Conservation (phyloP, 106 monocot species). For the Phalaenopsis equestris region DNA sequence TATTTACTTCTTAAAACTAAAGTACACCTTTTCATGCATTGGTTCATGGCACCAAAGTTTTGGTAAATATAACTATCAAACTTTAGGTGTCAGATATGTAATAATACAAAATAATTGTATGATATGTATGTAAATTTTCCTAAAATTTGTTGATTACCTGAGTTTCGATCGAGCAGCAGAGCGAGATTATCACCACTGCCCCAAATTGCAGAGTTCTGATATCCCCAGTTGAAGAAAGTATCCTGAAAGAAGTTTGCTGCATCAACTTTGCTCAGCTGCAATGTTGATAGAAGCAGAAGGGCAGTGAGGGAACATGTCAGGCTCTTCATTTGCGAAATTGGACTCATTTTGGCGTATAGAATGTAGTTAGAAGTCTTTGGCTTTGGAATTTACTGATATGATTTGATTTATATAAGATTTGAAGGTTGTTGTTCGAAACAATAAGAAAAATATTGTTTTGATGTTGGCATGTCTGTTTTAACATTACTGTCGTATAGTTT, state of each 20-base stretch:
- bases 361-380: neutral
- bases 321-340: constrained; percentile 9
- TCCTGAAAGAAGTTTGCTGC: constrained; percentile 29
- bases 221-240: constrained; percentile 36
- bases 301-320: constrained; percentile 4
- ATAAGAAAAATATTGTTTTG: neutral
- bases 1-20: no score
- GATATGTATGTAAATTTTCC: no score
- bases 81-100: no score
- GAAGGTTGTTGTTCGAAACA: neutral
- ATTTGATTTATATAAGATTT: neutral
- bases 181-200: constrained; percentile 31
- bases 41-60: no score
- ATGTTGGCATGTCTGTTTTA: constrained; percentile 2
- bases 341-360: neutral
- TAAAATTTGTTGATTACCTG: constrained; percentile 18
- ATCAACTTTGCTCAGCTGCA: neutral
- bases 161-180: constrained; percentile 21
- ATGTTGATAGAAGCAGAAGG: constrained; percentile 9
- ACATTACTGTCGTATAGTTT: neutral
- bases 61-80: no score
- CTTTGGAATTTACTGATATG: neutral
- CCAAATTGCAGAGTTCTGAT: constrained; percentile 26
- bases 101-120: no score
- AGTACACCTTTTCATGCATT: no score